Percentiles rank a stretch among this genome's conserved stretches.
These are phyloP conservation scores for Boletus bicolor DNA, from an alignment of 768 basidiomycete genomes.

Conservation along the genomic window DNA sequence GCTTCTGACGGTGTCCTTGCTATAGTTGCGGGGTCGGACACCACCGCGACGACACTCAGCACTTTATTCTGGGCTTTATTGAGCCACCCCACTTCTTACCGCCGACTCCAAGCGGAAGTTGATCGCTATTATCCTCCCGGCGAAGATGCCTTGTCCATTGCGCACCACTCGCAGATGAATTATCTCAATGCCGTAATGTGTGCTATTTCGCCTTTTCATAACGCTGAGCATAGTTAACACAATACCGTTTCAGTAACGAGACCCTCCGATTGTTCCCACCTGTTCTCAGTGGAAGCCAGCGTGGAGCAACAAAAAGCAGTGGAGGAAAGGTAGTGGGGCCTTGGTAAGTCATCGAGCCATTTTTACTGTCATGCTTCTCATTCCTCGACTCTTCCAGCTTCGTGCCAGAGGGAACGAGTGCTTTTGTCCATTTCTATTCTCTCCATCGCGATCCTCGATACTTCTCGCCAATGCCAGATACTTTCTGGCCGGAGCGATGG, in stretches of 20 bases:
- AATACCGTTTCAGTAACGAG: slow-evolving; percentile 41
- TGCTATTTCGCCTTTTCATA: slow-evolving; percentile 7
- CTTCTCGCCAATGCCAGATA: slow-evolving; percentile 44
- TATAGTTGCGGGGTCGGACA: slow-evolving; percentile 47
- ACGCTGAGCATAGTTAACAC: slow-evolving; percentile 4
- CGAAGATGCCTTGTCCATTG: slow-evolving; percentile 31
- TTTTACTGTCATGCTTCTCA: slow-evolving; percentile 10
- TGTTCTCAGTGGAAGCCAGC: slow-evolving; percentile 46
- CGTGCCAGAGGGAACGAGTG: slow-evolving; percentile 43
- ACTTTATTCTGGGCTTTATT: slow-evolving; percentile 36
- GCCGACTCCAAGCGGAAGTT: slow-evolving; percentile 38
- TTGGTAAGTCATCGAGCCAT: slow-evolving; percentile 31
- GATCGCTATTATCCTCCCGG: slow-evolving; percentile 38
- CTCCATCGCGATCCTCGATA: slow-evolving; percentile 46
- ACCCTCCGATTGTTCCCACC: slow-evolving; percentile 48
- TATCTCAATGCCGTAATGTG: slow-evolving; percentile 36
- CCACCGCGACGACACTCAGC: slow-evolving; percentile 38
- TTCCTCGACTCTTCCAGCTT: slow-evolving; percentile 28
- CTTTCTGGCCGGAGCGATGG: slow-evolving; percentile 47
- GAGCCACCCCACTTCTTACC: slow-evolving; percentile 31
- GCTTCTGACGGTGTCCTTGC: slow-evolving; percentile 40
- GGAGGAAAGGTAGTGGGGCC: slow-evolving; percentile 40
- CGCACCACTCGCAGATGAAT: slow-evolving; percentile 29
- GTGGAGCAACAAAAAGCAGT: slow-evolving; percentile 34
- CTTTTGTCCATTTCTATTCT: slow-evolving; percentile 41